Conservation (phyloP, 2,329 filamentous ascomycete genomes). For the Colletotrichum falcatum region DNA sequence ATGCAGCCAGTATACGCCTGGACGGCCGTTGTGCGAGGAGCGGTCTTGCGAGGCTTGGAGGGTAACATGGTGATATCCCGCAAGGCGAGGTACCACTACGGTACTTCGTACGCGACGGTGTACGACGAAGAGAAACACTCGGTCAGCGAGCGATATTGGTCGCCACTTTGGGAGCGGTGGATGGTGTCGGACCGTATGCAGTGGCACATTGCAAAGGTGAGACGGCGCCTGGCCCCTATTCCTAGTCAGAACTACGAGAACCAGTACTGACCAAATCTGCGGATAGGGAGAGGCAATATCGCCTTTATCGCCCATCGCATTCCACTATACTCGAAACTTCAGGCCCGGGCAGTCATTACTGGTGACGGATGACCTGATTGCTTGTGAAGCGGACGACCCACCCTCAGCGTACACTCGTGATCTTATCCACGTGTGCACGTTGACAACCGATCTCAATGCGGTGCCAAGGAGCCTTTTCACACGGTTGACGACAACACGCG, state of each 20-base stretch:
- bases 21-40: conserved; percentile 84
- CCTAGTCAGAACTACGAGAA: background rate
- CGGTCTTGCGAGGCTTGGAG: conserved; percentile 79
- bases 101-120: conserved; percentile 83
- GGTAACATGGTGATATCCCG: conserved; percentile 83
- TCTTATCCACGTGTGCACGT: conserved; percentile 79
- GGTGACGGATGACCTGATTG: conserved; percentile 84
- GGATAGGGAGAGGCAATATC: conserved; percentile 78
- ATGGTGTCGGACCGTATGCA: conserved; percentile 88
- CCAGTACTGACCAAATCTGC: conserved; percentile 18
- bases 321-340: conserved; percentile 90
- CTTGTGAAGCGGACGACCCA: conserved; percentile 76
- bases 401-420: conserved; percentile 70
- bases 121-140: conserved; percentile 82
- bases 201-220: conserved; percentile 84
- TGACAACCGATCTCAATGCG: conserved; percentile 83
- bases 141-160: conserved; percentile 82
- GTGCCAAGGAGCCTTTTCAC: conserved; percentile 82
- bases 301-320: conserved; percentile 79
- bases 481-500: conserved; percentile 79
- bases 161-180: conserved; percentile 82
- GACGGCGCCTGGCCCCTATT: conserved; percentile 42
- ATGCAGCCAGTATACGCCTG: conserved; percentile 87
- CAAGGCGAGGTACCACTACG: conserved; percentile 81
- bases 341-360: conserved; percentile 80